Conservation (phyloP, 306 rosid species). For the Rubus parviflorus region DNA sequence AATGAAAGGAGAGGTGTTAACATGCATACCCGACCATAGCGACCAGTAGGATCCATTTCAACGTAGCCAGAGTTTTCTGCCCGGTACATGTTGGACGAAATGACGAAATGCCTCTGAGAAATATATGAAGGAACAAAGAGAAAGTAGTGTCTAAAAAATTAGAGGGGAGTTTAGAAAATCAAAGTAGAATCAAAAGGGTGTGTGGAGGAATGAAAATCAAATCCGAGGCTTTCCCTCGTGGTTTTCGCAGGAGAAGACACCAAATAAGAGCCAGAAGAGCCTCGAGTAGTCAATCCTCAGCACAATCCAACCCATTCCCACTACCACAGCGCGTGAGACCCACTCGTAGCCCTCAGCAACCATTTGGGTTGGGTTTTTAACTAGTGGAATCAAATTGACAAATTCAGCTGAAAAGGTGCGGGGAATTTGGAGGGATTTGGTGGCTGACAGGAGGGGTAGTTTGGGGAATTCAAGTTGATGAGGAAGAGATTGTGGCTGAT, state of each 20-base stretch:
- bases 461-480: constrained; percentile 28
- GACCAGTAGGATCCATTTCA: constrained; percentile 75
- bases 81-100: neutral
- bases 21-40: constrained; percentile 74
- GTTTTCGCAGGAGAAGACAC: constrained; percentile 54
- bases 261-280: constrained; percentile 66
- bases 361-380: constrained; percentile 33
- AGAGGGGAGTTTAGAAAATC: no score
- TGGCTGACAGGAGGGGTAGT: constrained; percentile 23
- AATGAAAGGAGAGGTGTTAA: neutral
- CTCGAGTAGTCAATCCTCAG: constrained; percentile 55
- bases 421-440: constrained; percentile 5
- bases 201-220: constrained; percentile 22
- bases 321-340: constrained; percentile 34
- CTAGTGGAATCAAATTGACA: neutral
- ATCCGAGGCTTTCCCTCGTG: constrained; percentile 71
- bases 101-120: neutral
- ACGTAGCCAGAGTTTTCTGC: constrained; percentile 40
- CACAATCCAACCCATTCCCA: constrained; percentile 56
- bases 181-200: neutral
- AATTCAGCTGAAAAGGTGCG: neutral
- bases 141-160: neutral
- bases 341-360: constrained; percentile 44
- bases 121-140: neutral
- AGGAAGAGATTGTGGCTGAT: neutral